Percentiles rank a stretch among this genome's conserved stretches.
Evolutionary conservation across 768 basidiomycete genomes (phyloP).

Genomic region (Amanita muscaria): DNA sequence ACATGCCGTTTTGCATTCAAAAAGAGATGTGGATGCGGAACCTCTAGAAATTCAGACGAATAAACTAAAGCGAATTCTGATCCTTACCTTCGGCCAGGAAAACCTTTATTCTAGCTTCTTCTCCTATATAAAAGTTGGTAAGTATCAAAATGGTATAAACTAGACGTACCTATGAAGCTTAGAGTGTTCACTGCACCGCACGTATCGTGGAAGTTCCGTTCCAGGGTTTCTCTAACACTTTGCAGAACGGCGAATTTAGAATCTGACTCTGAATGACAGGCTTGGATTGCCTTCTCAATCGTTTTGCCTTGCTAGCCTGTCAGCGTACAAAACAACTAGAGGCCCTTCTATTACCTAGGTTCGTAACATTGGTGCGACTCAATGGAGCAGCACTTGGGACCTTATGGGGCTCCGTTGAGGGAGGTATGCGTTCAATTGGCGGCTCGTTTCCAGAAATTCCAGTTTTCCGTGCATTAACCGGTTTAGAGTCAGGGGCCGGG

Average conservation of each 20-base stretch:
- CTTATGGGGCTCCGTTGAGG: not conserved
- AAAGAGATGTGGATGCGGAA: slow-evolving; percentile 40
- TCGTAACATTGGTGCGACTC: not conserved
- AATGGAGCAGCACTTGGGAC: not conserved
- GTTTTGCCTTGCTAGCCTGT: slow-evolving; percentile 29
- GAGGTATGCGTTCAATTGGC: not conserved
- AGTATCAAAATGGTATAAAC: not conserved
- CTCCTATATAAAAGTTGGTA: slow-evolving; percentile 29
- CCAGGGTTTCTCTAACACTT: slow-evolving; percentile 61
- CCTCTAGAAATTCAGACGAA: slow-evolving; percentile 35
- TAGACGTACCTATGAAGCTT: slow-evolving; percentile 44
- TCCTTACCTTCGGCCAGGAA: slow-evolving; percentile 53
- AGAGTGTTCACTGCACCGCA: slow-evolving; percentile 58
- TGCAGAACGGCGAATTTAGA: slow-evolving; percentile 61
- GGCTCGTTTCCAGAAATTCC: too few relatives aligned
- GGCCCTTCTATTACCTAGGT: not conserved
- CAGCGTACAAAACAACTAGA: not conserved
- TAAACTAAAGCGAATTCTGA: not conserved
- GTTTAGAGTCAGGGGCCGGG: too few relatives aligned
- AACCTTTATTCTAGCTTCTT: slow-evolving; percentile 53
- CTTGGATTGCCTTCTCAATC: slow-evolving; percentile 62
- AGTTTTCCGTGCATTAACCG: too few relatives aligned
- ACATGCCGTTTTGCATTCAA: slow-evolving; percentile 45
- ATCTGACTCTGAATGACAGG: slow-evolving; percentile 61
- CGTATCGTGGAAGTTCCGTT: slow-evolving; percentile 78